These are phyloP conservation scores for Trypanosoma mega DNA, from an alignment of 208 protist genomes.

Conservation along the genomic window DNA sequence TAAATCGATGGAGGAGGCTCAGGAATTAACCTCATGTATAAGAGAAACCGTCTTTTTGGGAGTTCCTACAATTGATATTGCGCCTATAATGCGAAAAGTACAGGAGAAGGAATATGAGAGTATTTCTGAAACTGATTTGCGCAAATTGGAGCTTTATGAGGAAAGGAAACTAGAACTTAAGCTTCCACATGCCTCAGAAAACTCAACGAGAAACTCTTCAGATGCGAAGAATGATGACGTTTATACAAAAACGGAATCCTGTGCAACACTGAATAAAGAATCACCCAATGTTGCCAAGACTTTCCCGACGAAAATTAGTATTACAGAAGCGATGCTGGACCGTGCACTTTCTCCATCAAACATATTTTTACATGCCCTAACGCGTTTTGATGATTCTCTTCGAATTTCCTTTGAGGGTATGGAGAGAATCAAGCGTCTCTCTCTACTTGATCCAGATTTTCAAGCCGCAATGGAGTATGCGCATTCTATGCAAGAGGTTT, in stretches of 20 bases:
- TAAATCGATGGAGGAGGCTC: constrained; percentile 35
- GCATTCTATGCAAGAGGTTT: constrained; percentile 48
- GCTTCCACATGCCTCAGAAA: background rate
- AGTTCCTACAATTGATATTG: constrained; percentile 56
- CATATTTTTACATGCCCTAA: constrained; percentile 52
- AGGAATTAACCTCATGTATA: constrained; percentile 42
- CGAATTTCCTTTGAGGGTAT: constrained; percentile 48
- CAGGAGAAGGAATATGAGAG: constrained; percentile 45
- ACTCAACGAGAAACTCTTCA: background rate
- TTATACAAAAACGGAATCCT: background rate
- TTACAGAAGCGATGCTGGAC: constrained; percentile 42
- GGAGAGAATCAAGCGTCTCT: constrained; percentile 71
- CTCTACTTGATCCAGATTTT: constrained; percentile 71
- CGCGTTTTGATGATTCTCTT: constrained; percentile 40
- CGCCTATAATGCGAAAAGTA: constrained; percentile 51
- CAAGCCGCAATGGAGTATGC: constrained; percentile 65
- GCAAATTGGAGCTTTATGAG: constrained; percentile 58
- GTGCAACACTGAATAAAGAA: background rate
- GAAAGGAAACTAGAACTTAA: constrained; percentile 31
- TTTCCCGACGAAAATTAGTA: constrained; percentile 11
- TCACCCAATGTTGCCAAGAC: background rate
- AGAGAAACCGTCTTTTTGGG: constrained; percentile 18
- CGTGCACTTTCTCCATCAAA: constrained; percentile 68
- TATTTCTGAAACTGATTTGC: constrained; percentile 58
- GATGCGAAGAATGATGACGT: background rate